Evolutionary conservation across 257 asterid species (phyloP).

Genomic region (Prunella vulgaris): DNA sequence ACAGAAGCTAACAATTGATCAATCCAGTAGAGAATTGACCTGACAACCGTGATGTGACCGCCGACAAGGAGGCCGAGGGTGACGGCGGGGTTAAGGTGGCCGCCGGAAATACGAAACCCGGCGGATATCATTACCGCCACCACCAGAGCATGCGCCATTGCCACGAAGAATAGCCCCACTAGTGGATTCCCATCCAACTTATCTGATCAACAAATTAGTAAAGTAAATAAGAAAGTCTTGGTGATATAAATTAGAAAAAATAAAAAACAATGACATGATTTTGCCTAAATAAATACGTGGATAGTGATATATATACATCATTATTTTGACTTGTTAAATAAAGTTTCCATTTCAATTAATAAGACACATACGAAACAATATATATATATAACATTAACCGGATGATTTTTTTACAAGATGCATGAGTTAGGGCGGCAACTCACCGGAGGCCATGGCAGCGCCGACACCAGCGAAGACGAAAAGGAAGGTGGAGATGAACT

Average conservation of each 20-base stretch:
- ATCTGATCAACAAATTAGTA: conserved; percentile 25
- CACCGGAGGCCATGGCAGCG: conserved; percentile 86
- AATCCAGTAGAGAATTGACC: conserved; percentile 75
- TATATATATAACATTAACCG: no score
- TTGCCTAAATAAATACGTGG: no score
- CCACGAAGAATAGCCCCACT: conserved; percentile 83
- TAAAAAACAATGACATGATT: neutral
- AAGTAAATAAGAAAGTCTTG: no score
- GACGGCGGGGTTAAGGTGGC: conserved; percentile 92
- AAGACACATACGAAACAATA: no score
- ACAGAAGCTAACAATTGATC: conserved; percentile 87
- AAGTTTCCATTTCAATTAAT: no score
- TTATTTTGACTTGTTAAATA: no score
- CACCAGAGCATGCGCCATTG: conserved; percentile 84
- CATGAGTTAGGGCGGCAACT: neutral
- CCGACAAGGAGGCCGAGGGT: conserved; percentile 79
- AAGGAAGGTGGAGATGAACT: conserved; percentile 76
- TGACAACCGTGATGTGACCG: conserved; percentile 71
- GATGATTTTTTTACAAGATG: no score
- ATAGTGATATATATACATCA: no score
- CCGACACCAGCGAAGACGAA: conserved; percentile 88
- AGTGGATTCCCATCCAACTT: conserved; percentile 60
- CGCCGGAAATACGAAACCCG: conserved; percentile 87
- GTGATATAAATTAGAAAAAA: neutral
- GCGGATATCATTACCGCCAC: conserved; percentile 87